Evolutionary conservation across 2,329 filamentous ascomycete genomes (phyloP).

Genomic region (Amauroascus niger): DNA sequence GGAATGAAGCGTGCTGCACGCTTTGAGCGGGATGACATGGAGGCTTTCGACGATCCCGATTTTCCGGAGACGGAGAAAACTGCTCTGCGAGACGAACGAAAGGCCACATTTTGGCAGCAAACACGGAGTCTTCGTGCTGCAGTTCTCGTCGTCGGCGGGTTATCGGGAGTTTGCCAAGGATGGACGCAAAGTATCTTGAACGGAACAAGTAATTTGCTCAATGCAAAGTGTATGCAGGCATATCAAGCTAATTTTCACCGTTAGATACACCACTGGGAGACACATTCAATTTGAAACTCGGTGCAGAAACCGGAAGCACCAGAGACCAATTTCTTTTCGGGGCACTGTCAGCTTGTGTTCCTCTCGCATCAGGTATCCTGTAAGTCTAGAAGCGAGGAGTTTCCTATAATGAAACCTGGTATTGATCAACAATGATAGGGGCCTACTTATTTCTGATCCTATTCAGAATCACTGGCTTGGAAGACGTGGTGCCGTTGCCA

Average conservation of each 20-base stretch:
- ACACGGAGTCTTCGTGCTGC: conserved; percentile 6
- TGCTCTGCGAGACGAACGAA: conserved; percentile 1
- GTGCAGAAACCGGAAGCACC: not conserved
- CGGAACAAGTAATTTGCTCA: conserved; percentile 6
- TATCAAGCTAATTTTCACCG: not conserved
- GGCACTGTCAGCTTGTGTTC: conserved; percentile 3
- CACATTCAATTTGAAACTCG: not conserved
- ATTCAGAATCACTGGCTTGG: conserved; percentile 14
- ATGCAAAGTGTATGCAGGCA: not conserved
- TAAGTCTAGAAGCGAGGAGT: not conserved
- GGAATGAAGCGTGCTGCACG: conserved; percentile 6
- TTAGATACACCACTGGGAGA: not conserved
- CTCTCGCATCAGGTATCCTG: conserved; percentile 8
- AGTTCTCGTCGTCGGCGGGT: conserved; percentile 5
- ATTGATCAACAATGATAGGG: not conserved
- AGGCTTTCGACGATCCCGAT: not conserved
- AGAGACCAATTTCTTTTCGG: conserved; percentile 3
- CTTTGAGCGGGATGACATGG: conserved; percentile 9
- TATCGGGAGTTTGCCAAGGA: conserved; percentile 10
- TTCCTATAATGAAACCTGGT: not conserved
- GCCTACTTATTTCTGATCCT: conserved; percentile 7
- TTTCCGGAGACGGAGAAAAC: conserved; percentile 5
- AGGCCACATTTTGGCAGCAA: conserved; percentile 9
- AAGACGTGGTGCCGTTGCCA: conserved; percentile 6
- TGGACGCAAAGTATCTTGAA: conserved; percentile 11